A percentile compares a stretch with the other conserved stretches of the same genome.
phyloP scores from a whole-genome alignment of 169 alveolate genomes.

The Plasmodium cynomolgi region DNA sequence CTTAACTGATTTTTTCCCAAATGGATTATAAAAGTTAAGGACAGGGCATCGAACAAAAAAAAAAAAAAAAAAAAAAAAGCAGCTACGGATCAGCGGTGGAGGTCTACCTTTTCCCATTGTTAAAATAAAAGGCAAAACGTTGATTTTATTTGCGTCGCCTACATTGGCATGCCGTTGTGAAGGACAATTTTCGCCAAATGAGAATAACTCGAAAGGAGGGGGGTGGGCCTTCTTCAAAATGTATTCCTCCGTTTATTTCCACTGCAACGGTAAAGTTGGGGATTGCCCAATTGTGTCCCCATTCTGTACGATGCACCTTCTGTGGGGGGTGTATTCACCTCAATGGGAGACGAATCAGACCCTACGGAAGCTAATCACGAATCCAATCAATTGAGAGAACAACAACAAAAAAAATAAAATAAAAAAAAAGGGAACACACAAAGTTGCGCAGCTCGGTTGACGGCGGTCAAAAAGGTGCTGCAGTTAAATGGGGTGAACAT shows the following conservation, averaged over 20 bases:
- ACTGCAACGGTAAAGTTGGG: background rate
- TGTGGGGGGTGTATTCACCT: background rate
- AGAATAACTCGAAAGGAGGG: background rate
- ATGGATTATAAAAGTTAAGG: background rate
- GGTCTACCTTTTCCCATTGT: background rate
- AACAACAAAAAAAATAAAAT: background rate
- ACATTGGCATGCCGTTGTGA: background rate
- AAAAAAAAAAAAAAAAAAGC: constrained; percentile 6
- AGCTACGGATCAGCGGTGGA: background rate
- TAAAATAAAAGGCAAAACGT: background rate
- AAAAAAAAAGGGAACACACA: background rate
- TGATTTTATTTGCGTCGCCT: background rate
- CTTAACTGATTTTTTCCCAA: background rate
- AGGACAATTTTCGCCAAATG: background rate
- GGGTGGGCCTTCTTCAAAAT: background rate
- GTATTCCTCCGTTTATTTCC: background rate
- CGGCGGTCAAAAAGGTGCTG: background rate
- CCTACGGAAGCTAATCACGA: background rate
- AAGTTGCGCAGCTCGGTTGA: background rate
- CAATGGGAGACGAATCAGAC: background rate
- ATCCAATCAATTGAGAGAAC: background rate
- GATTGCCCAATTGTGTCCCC: background rate
- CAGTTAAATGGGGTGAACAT: background rate
- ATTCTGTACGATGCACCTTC: background rate
- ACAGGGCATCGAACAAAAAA: background rate